A percentile compares a stretch with the other conserved stretches of the same genome.
These are phyloP conservation scores for Xerocomus amazonicus DNA, from an alignment of 1,284 basidiomycete genomes.

Conservation along the genomic window DNA sequence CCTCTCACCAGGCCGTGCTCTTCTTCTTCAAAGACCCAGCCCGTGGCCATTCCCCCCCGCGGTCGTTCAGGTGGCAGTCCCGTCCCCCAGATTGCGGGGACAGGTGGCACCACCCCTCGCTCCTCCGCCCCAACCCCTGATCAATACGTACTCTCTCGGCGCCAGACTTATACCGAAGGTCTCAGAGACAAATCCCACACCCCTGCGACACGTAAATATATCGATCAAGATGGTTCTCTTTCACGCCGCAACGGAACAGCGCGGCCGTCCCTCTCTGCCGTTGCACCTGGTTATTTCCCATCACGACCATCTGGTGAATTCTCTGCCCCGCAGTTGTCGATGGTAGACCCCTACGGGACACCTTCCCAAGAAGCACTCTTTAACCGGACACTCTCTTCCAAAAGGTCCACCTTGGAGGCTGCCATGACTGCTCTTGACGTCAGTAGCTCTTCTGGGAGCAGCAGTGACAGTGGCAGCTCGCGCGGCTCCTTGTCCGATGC, in stretches of 20 bases:
- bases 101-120: slow-evolving; percentile 30
- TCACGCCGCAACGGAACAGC: slow-evolving; percentile 44
- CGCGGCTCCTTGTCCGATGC: slow-evolving; percentile 58
- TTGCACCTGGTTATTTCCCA: slow-evolving; percentile 32
- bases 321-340: slow-evolving; percentile 15
- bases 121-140: slow-evolving; percentile 38
- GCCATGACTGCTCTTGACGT: slow-evolving; percentile 41
- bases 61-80: slow-evolving; percentile 34
- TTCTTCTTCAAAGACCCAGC: slow-evolving; percentile 33
- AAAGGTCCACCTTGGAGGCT: slow-evolving; percentile 33
- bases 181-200: slow-evolving; percentile 47
- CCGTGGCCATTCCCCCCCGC: slow-evolving; percentile 31
- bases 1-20: slow-evolving; percentile 35
- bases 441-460: slow-evolving; percentile 37
- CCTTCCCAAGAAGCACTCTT: slow-evolving; percentile 24
- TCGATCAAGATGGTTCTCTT: slow-evolving; percentile 50
- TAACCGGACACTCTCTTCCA: slow-evolving; percentile 32
- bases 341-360: slow-evolving; percentile 16
- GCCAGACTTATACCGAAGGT: slow-evolving; percentile 42
- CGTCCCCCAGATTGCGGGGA: slow-evolving; percentile 24
- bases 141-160: slow-evolving; percentile 42
- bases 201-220: slow-evolving; percentile 58
- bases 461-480: slow-evolving; percentile 57
- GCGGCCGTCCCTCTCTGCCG: slow-evolving; percentile 49
- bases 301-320: slow-evolving; percentile 22